Percentiles rank a stretch among this genome's conserved stretches.
Evolutionary conservation across 1,139 yeast genomes (phyloP).

Genomic region (Candida pseudocylindracea): DNA sequence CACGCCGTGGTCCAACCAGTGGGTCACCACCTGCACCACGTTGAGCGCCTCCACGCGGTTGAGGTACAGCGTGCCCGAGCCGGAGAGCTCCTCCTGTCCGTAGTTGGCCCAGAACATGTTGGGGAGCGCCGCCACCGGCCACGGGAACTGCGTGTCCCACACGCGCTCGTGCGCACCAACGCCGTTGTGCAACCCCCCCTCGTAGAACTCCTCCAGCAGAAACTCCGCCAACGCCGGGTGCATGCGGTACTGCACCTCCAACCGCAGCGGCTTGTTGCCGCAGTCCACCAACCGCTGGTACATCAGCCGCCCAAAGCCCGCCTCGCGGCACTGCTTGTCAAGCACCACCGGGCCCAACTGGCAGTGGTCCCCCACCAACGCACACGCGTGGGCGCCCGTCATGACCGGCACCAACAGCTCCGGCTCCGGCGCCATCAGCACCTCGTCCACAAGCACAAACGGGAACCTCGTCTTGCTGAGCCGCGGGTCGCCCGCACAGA

Average conservation of each 20-base stretch:
- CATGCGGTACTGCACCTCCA: conserved; percentile 92
- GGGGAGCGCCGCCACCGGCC: conserved; percentile 70
- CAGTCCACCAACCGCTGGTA: conserved; percentile 72
- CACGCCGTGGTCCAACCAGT: conserved; percentile 62
- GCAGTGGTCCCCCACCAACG: conserved; percentile 87
- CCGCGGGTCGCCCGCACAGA: conserved; percentile 69
- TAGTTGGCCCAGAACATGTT: conserved; percentile 93
- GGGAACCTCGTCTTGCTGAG: conserved; percentile 33
- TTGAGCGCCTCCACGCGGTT: conserved; percentile 85
- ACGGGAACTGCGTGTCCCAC: conserved; percentile 31
- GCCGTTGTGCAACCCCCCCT: conserved; percentile 82
- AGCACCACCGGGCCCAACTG: conserved; percentile 84
- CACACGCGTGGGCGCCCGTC: conserved; percentile 74
- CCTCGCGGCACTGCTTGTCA: conserved; percentile 61
- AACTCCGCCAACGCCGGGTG: conserved; percentile 75
- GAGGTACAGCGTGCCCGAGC: conserved; percentile 64
- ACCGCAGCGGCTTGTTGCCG: conserved; percentile 68
- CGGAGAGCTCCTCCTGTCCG: conserved; percentile 77
- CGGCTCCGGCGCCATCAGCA: conserved; percentile 89
- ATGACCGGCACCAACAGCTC: conserved; percentile 77
- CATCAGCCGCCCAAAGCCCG: conserved; percentile 67
- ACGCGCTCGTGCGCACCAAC: conserved; percentile 52
- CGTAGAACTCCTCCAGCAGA: conserved; percentile 83
- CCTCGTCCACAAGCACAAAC: conserved; percentile 74
- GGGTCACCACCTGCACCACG: conserved; percentile 60